Conservation (phyloP, 169 alveolate species). For the Babesia ovata region DNA sequence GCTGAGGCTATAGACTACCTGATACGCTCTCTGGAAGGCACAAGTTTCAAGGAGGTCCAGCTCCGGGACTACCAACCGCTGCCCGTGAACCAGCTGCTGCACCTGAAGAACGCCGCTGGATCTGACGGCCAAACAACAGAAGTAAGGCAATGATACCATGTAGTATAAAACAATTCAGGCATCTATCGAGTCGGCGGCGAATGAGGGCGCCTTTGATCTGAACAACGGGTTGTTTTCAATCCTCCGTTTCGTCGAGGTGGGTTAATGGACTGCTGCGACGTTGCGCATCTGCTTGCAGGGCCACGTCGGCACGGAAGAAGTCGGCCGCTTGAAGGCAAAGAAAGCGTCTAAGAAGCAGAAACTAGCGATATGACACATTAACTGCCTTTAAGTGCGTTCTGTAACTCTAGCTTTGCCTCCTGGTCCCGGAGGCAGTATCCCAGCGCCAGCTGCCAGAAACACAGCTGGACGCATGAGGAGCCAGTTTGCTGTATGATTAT, state of each 20-base stretch:
- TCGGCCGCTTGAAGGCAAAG: background rate
- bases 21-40: slow-evolving; percentile 40
- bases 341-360: slow-evolving; percentile 29
- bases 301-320: slow-evolving; percentile 4
- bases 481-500: slow-evolving; percentile 76
- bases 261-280: background rate
- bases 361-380: slow-evolving; percentile 44
- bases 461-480: slow-evolving; percentile 72
- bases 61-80: slow-evolving; percentile 38
- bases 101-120: slow-evolving; percentile 8
- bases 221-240: slow-evolving; percentile 50
- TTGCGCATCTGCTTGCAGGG: background rate
- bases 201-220: slow-evolving; percentile 28
- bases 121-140: background rate
- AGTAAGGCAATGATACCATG: background rate
- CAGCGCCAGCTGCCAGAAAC: slow-evolving; percentile 84
- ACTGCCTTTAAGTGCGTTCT: slow-evolving; percentile 44
- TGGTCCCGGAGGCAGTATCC: slow-evolving; percentile 80
- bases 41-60: slow-evolving; percentile 10
- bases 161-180: background rate
- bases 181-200: background rate
- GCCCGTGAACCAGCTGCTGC: slow-evolving; percentile 39
- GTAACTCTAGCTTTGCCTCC: slow-evolving; percentile 71
- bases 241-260: slow-evolving; percentile 48
- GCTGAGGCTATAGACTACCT: slow-evolving; percentile 54